These are phyloP conservation scores for Ophiosphaerella korrae DNA, from an alignment of 2,329 filamentous ascomycete species.

Conservation along the genomic window DNA sequence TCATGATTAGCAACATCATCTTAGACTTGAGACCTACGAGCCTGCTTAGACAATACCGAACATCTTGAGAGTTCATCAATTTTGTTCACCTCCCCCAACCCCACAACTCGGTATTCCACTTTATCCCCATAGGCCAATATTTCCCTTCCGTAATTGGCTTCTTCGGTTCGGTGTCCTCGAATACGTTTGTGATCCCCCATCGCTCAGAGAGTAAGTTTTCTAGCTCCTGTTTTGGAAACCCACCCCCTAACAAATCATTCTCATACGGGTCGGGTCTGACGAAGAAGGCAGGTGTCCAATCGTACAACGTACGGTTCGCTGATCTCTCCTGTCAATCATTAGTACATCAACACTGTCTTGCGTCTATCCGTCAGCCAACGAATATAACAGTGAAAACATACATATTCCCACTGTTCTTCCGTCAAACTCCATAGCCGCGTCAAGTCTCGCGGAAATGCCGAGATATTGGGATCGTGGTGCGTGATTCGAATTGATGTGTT, in stretches of 20 bases:
- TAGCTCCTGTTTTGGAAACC: background rate
- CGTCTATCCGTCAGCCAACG: background rate
- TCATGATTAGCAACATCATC: too few species aligned
- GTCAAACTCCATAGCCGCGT: slow-evolving; percentile 19
- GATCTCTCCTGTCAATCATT: slow-evolving; percentile 6
- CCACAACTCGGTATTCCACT: too few species aligned
- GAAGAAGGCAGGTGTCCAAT: slow-evolving; percentile 3
- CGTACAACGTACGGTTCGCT: background rate
- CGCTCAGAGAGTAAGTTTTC: slow-evolving; percentile 6
- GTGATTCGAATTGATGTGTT: slow-evolving; percentile 17
- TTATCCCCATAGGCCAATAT: slow-evolving; percentile 12
- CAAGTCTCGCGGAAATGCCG: slow-evolving; percentile 22
- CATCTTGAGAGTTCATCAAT: too few species aligned
- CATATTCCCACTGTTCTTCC: slow-evolving; percentile 26
- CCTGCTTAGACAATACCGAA: too few species aligned
- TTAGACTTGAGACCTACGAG: too few species aligned
- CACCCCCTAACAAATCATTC: background rate
- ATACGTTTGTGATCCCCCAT: slow-evolving; percentile 12
- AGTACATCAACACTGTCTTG: background rate
- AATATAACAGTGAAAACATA: slow-evolving; percentile 3
- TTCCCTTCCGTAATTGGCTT: slow-evolving; percentile 6
- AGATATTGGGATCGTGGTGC: slow-evolving; percentile 20
- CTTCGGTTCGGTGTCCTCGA: slow-evolving; percentile 1
- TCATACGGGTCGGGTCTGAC: background rate
- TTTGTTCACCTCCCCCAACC: too few species aligned